Evolutionary conservation across 139 green algal genomes (phyloP), one percentile per base, ranked within the genome.

Genomic region (Chlorella ohadii): DNA sequence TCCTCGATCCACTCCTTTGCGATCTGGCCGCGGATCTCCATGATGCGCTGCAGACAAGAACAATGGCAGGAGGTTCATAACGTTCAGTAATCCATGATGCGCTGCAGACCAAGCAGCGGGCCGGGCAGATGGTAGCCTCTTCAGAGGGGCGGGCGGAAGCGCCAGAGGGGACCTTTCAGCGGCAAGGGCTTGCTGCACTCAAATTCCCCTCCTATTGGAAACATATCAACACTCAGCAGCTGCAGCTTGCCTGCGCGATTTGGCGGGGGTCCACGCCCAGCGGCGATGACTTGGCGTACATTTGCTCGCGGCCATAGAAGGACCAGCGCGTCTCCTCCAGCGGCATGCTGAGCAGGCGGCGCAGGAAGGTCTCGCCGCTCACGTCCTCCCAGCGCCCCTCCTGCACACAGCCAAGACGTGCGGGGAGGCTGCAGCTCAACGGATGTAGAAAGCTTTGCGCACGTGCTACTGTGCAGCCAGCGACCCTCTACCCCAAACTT

Each of bases 51-150:
- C 76, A 61, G 4, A 15, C 13, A 56, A 57, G n/a, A 23, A 55
- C 41, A 64, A 27, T 28, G 72, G 1, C 22, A n/a, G n/a, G n/a
- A n/a, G n/a, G n/a, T n/a, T n/a, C n/a, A n/a, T n/a, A n/a, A n/a
- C n/a, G n/a, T n/a, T n/a, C n/a, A n/a, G n/a, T n/a, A n/a, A n/a
- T 95, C 91, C 93, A 98, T 95, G 73, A 98, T 94, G 47, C 94
- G 89, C 87, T 63, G 71, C 71, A 78, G 19, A n/a, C n/a, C n/a
- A n/a, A n/a, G n/a, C n/a, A n/a, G n/a, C n/a, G n/a, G n/a, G n/a
- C n/a, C n/a, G n/a, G n/a, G n/a, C n/a, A n/a, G n/a, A n/a, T n/a
- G n/a, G n/a, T n/a, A n/a, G n/a, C n/a, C n/a, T n/a, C n/a, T n/a
- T n/a, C n/a, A 11, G 6, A 63, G 25, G 44, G 1, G 44, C 27